Evolutionary conservation across 805 yeast species (phyloP).

Genomic region (Nakazawaea populi): DNA sequence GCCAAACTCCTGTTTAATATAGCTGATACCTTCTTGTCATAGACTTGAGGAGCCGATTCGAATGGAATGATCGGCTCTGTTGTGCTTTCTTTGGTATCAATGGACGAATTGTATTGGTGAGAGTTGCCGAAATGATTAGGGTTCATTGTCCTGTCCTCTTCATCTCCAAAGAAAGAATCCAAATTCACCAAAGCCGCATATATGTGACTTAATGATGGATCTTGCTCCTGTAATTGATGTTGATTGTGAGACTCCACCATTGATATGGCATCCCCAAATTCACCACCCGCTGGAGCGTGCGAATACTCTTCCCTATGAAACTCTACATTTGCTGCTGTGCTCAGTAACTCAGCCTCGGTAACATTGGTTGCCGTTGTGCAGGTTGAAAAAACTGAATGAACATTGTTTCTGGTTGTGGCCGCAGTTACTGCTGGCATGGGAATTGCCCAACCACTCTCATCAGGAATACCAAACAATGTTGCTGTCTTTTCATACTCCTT

Average conservation of each 20-base stretch:
- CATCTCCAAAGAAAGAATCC: conserved; percentile 82
- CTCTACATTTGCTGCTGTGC: conserved; percentile 34
- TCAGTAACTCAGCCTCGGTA: conserved; percentile 29
- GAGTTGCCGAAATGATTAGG: conserved; percentile 13
- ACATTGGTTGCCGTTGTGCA: conserved; percentile 44
- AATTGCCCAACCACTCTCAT: conserved; percentile 94
- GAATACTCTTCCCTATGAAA: conserved; percentile 60
- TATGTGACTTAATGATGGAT: conserved; percentile 79
- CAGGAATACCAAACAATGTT: conserved; percentile 91
- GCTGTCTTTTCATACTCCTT: conserved; percentile 83
- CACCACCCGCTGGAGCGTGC: conserved; percentile 27
- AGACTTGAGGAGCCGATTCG: conserved; percentile 71
- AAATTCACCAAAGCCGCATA: conserved; percentile 88
- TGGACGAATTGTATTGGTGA: conserved; percentile 46
- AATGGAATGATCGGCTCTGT: conserved; percentile 42
- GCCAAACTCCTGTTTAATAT: conserved; percentile 69
- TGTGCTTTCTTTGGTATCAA: conserved; percentile 54
- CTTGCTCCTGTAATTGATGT: conserved; percentile 33
- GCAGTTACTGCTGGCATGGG: conserved; percentile 94
- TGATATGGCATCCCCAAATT: conserved; percentile 39
- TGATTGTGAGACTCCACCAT: conserved; percentile 33
- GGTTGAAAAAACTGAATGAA: conserved; percentile 90
- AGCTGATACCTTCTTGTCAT: conserved; percentile 75
- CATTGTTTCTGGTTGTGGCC: conserved; percentile 83
- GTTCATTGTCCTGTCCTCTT: conserved; percentile 21